Evolutionary conservation across 2,329 filamentous ascomycete genomes (phyloP).

Genomic region (Grosmannia clavigera): DNA sequence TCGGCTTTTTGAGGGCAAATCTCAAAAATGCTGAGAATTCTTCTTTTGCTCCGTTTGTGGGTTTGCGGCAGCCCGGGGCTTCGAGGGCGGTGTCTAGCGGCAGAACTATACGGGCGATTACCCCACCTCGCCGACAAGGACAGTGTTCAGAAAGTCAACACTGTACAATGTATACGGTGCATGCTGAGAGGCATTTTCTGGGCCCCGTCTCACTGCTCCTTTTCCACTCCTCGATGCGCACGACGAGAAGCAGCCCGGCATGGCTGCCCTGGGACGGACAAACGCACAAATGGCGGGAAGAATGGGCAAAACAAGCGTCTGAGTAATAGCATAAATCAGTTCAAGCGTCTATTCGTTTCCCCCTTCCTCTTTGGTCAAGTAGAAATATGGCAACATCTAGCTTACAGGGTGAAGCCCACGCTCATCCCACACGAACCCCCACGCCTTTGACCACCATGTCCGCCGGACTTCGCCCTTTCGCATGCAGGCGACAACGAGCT

Average conservation of each 20-base stretch:
- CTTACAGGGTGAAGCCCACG: not conserved
- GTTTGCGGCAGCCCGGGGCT: not conserved
- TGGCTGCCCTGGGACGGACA: too few relatives aligned
- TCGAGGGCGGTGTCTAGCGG: slow-evolving; percentile 5
- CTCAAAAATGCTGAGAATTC: slow-evolving; percentile 3
- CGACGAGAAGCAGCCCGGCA: too few relatives aligned
- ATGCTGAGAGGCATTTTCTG: too few relatives aligned
- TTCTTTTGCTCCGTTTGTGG: slow-evolving; percentile 9
- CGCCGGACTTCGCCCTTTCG: not conserved
- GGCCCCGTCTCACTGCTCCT: too few relatives aligned
- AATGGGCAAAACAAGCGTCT: not conserved
- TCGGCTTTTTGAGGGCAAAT: not conserved
- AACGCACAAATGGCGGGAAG: not conserved
- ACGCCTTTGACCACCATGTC: slow-evolving; percentile 2
- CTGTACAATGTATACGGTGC: too few relatives aligned
- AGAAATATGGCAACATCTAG: not conserved
- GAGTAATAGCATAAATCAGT: not conserved
- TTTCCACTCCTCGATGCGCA: too few relatives aligned
- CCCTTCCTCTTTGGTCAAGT: not conserved
- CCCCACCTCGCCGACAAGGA: too few relatives aligned
- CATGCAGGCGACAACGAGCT: not conserved
- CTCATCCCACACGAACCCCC: slow-evolving; percentile 7
- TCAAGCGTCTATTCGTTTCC: not conserved
- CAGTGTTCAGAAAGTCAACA: too few relatives aligned
- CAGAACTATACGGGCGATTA: slow-evolving; percentile 1